Base-by-base conservation (phyloP, 164 flowering plant species). In the Brasenia schreberi region DNA sequence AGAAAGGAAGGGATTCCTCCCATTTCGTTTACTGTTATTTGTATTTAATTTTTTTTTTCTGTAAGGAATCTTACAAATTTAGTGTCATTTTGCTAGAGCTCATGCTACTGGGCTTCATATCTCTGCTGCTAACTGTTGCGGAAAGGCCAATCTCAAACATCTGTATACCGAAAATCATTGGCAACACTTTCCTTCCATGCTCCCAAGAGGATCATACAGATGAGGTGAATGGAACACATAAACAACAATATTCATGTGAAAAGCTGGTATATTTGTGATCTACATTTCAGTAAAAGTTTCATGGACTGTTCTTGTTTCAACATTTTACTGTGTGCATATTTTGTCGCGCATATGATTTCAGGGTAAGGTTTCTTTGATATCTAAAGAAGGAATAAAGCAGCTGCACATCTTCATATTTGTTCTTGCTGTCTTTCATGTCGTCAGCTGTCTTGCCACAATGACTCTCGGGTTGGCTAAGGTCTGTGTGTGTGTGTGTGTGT, bases 401-500 rank as follows among this genome's bases (percentile, higher is more conserved):
- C 85, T 90, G 17, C 95, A 86, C 66, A 79, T 85, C 11, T 85
- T 90, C 85, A 87, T 90, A 74, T 86, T 90, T 68, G 84, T 85
- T 43, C 65, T 90, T 44, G 87, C 95, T 1, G 65, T 80, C 60
- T 79, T 85, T 65, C 95, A 88, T 67, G 80, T 88, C 52, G 67
- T 85, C 10, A 83, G 77, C 64, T 84, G 94, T 68, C 73, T 88
- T 1, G 59, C 72, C 19, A 86, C 90, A 27, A 70, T 81, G 79
- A 74, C 70, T 27, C 73, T 88, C 64, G 90, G 97, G 18, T 73
- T 72, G 19, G 77, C 78, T 6, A 88, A 86, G 90, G 96, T 87
- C 78, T 0, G 6, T 61, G n/a, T 61, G 19, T 17, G 2, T 63
- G 6, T 63, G 18, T 6, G 17, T 43, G 45, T 39, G 66, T 4